Evolutionary conservation across 2,329 filamentous ascomycete genomes (phyloP), one percentile per base, ranked within the genome.

Genomic region (Neonectria sp.): DNA sequence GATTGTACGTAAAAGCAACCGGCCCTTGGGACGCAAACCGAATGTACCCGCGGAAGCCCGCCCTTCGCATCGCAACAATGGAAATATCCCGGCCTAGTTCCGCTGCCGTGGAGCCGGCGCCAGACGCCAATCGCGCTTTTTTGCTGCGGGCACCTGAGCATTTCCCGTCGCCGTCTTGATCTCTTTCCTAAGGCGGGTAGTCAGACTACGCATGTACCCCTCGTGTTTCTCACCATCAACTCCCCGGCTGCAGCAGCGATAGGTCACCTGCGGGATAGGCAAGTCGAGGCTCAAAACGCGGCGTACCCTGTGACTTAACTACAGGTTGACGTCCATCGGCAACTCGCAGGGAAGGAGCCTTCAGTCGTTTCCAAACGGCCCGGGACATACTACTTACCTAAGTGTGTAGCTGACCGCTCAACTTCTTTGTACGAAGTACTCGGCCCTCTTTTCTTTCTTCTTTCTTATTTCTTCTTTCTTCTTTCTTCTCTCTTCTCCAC

Each of bases 61-160:
- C 49, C 17, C 49, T 13, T 17, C 49, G 49, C 49, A 53, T 35
- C 49, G 49, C 49, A 24, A 53, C 49, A 35, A 53, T 53, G 49
- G 49, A 53, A 53, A 53, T 15, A 31, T 17, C 8, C 31, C 51
- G 49, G 49, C 49, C 49, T 27, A 43, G 53, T 56, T 56, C 53
- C 53, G 53, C 53, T 11, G 35, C 35, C 52, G 52, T 56, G 21
- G 53, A 55, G 53, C 53, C 53, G 35, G 5, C 53, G 24, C 27
- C 33, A 29, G 21, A 40, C 53, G 53, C 24, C 53, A 43, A 43
- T n/a, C 15, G 53, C 35, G 37, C 37, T 15, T 33, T 40, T 37
- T 37, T 37, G 15, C 5, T 15, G 13, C 35, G 6, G 13, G 40
- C 40, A 43, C 40, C 40, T 45, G 37, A n/a, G 6, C 37, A 17